These are phyloP conservation scores for Sporothrix dimorphospora DNA, from an alignment of 2,329 filamentous ascomycete genomes.

Conservation along the genomic window DNA sequence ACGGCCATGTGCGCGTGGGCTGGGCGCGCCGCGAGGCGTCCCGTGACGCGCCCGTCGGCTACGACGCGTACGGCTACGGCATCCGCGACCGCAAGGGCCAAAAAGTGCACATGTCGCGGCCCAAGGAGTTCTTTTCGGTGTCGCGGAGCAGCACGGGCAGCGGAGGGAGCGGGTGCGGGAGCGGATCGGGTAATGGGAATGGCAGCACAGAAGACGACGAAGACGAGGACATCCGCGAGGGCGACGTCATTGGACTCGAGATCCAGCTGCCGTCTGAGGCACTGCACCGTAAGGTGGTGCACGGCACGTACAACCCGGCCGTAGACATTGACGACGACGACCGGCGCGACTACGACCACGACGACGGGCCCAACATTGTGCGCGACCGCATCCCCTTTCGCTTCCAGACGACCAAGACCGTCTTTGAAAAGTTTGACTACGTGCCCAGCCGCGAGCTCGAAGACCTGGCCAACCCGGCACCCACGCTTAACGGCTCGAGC, in stretches of 20 bases:
- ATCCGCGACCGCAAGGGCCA: conserved; percentile 88
- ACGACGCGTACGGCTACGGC: conserved; percentile 91
- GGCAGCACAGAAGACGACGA: not conserved
- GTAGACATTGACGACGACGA: conserved; percentile 65
- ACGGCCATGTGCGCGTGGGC: conserved; percentile 77
- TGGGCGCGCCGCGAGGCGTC: conserved; percentile 82
- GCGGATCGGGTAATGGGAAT: not conserved
- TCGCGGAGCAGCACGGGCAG: not conserved
- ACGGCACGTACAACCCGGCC: conserved; percentile 84
- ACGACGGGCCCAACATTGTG: conserved; percentile 77
- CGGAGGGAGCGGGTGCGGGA: not conserved
- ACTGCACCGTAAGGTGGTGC: conserved; percentile 85
- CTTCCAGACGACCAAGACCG: conserved; percentile 82
- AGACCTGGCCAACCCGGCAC: conserved; percentile 73
- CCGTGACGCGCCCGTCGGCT: conserved; percentile 80
- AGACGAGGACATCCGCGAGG: conserved; percentile 79
- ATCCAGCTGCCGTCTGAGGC: conserved; percentile 85
- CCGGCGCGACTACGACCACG: conserved; percentile 33
- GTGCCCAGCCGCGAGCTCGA: conserved; percentile 86
- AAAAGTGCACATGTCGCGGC: conserved; percentile 89
- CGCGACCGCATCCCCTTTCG: conserved; percentile 94
- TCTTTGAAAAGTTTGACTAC: conserved; percentile 92
- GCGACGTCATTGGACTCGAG: conserved; percentile 92
- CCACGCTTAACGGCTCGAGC: conserved; percentile 43
- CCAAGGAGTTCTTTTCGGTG: conserved; percentile 69